These are phyloP conservation scores for Spathaspora hagerdaliae DNA, from an alignment of 805 yeast species.

Conservation along the genomic window DNA sequence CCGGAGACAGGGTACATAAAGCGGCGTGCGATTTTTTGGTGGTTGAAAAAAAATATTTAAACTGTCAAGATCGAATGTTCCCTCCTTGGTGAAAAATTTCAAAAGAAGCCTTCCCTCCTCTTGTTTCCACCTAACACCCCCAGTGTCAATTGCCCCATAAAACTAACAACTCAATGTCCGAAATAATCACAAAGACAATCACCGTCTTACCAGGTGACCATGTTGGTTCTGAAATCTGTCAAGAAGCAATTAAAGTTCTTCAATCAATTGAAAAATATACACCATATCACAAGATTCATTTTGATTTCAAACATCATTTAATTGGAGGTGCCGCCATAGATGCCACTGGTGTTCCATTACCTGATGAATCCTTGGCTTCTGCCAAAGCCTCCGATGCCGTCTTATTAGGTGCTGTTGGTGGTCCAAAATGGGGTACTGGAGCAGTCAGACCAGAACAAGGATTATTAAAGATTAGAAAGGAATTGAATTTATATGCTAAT, in stretches of 20 bases:
- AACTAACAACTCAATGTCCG: background rate
- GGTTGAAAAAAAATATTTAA: background rate
- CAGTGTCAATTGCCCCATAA: background rate
- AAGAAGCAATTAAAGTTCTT: conserved; percentile 89
- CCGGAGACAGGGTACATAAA: background rate
- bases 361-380: conserved; percentile 79
- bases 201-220: conserved; percentile 96
- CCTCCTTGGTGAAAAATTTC: background rate
- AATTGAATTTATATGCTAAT: conserved; percentile 89
- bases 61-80: background rate
- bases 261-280: conserved; percentile 61
- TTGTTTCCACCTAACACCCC: background rate
- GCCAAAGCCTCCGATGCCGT: conserved; percentile 90
- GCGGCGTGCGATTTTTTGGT: too few species aligned
- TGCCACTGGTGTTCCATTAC: conserved; percentile 89
- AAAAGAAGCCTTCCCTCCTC: background rate
- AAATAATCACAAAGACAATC: conserved; percentile 51
- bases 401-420: conserved; percentile 97
- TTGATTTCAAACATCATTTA: conserved; percentile 76
- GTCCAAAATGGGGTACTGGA: conserved; percentile 99
- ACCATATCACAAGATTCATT: conserved; percentile 44
- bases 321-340: conserved; percentile 99
- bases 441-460: conserved; percentile 97
- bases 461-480: conserved; percentile 88
- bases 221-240: conserved; percentile 86